Evolutionary conservation across 495 filamentous ascomycete species (phyloP).

Genomic region (Oleoguttula mirabilis): DNA sequence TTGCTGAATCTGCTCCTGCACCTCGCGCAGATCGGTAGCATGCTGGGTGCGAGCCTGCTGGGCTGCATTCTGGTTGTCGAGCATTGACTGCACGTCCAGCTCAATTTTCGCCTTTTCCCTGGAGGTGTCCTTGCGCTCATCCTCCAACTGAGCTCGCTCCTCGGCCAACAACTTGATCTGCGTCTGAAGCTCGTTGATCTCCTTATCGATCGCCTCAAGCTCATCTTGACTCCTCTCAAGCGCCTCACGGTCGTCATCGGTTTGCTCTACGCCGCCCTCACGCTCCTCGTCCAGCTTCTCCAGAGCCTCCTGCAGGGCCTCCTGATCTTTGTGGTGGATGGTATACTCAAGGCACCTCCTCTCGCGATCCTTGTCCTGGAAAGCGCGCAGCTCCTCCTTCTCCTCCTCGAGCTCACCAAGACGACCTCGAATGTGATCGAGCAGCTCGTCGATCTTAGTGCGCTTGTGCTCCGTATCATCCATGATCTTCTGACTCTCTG

Average conservation of each 20-base stretch:
- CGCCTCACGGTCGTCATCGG: conserved; percentile 64
- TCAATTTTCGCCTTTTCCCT: conserved; percentile 71
- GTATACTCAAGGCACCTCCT: conserved; percentile 87
- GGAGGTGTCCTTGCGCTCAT: conserved; percentile 71
- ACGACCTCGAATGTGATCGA: conserved; percentile 83
- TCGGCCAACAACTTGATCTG: conserved; percentile 74
- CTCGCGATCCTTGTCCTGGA: conserved; percentile 90
- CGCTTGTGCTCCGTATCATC: conserved; percentile 89
- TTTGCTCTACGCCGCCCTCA: conserved; percentile 67
- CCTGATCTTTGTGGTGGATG: conserved; percentile 80
- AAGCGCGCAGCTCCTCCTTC: conserved; percentile 85
- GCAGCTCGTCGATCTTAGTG: conserved; percentile 80
- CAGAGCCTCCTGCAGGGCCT: conserved; percentile 59
- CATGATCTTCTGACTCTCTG: conserved; percentile 94
- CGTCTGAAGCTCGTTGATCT: conserved; percentile 66
- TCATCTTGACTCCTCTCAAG: conserved; percentile 73
- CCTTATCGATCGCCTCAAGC: conserved; percentile 60
- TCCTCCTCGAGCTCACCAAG: conserved; percentile 87
- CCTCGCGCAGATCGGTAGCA: conserved; percentile 57
- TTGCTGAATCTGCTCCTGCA: conserved; percentile 59
- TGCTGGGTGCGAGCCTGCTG: conserved; percentile 57
- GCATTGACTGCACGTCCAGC: conserved; percentile 66
- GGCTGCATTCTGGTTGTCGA: conserved; percentile 66
- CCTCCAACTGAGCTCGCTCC: conserved; percentile 80
- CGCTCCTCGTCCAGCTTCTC: conserved; percentile 74